phyloP scores from a whole-genome alignment of 2,329 filamentous ascomycete species.

The Colletotrichum viniferum region DNA sequence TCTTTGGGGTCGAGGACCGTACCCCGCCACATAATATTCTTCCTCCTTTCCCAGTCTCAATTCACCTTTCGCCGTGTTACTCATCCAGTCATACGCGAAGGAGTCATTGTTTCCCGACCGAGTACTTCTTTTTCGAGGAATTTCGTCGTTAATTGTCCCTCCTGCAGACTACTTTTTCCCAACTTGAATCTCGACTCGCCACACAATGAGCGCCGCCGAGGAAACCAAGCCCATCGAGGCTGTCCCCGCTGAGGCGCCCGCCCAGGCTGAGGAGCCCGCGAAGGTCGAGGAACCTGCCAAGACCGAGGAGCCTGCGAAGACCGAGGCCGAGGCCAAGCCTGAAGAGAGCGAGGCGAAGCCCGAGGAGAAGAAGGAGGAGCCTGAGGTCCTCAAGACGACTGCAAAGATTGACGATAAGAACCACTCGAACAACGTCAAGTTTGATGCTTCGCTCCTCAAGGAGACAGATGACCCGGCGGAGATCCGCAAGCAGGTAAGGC shows the following conservation, averaged over 20 bases:
- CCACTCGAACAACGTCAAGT: conserved; percentile 67
- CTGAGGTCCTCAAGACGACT: conserved; percentile 49
- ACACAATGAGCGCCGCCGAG: conserved; percentile 44
- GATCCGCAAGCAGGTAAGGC: conserved; percentile 80
- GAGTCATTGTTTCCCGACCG: neutral
- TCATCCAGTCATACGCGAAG: neutral
- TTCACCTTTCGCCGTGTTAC: neutral
- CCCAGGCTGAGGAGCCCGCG: conserved; percentile 24
- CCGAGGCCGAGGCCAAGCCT: conserved; percentile 26
- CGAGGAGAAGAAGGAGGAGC: conserved; percentile 24
- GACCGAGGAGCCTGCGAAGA: conserved; percentile 27
- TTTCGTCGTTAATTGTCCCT: neutral
- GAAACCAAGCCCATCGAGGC: conserved; percentile 44
- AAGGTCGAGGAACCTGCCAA: conserved; percentile 30
- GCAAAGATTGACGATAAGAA: conserved; percentile 42
- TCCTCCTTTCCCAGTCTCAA: neutral
- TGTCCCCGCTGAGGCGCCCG: conserved; percentile 27
- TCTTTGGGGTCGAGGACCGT: neutral
- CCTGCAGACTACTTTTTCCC: neutral
- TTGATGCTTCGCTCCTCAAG: conserved; percentile 68
- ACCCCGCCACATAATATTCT: conserved; percentile 18
- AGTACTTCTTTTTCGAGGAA: neutral
- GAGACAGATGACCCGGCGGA: conserved; percentile 78
- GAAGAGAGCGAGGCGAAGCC: conserved; percentile 23
- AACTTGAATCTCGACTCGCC: neutral